Evolutionary conservation across 1,284 basidiomycete genomes (phyloP).

Genomic region (Cutaneotrichosporon cyanovorans): DNA sequence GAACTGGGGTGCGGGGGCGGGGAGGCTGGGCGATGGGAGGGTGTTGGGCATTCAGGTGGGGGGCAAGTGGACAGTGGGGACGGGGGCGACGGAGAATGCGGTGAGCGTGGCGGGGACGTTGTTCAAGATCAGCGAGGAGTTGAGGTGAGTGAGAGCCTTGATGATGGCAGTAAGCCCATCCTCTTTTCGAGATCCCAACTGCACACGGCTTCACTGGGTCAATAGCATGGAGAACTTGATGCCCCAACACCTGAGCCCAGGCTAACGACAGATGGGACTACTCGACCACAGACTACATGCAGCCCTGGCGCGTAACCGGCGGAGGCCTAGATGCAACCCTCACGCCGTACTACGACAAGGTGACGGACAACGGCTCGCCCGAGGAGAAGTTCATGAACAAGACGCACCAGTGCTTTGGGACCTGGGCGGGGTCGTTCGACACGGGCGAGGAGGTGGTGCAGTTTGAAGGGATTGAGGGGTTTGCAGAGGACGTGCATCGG

Average conservation of each 20-base stretch:
- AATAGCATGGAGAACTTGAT: no score
- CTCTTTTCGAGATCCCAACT: no score
- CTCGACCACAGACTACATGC: conserved; percentile 4
- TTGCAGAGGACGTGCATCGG: conserved; percentile 11
- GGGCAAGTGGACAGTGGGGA: conserved; percentile 14
- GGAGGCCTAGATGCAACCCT: conserved; percentile 12
- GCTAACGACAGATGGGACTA: conserved; percentile 4
- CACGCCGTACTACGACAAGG: conserved; percentile 10
- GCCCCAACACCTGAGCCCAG: no score
- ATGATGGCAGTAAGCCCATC: no score
- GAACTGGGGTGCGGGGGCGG: conserved; percentile 14
- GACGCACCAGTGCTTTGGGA: conserved; percentile 12
- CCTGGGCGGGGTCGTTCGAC: conserved; percentile 11
- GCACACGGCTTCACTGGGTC: no score
- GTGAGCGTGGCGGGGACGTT: conserved; percentile 5
- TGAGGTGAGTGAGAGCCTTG: conserved; percentile 7
- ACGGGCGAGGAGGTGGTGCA: conserved; percentile 9
- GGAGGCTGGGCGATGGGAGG: conserved; percentile 1
- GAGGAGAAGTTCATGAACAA: neutral
- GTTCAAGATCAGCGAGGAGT: conserved; percentile 10
- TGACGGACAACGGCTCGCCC: neutral
- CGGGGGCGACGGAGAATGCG: conserved; percentile 13
- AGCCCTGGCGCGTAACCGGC: conserved; percentile 8
- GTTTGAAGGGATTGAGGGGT: conserved; percentile 8
- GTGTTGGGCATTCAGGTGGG: conserved; percentile 13